Conservation (phyloP, 768 basidiomycete genomes). For the Rhizopogon vulgaris region DNA sequence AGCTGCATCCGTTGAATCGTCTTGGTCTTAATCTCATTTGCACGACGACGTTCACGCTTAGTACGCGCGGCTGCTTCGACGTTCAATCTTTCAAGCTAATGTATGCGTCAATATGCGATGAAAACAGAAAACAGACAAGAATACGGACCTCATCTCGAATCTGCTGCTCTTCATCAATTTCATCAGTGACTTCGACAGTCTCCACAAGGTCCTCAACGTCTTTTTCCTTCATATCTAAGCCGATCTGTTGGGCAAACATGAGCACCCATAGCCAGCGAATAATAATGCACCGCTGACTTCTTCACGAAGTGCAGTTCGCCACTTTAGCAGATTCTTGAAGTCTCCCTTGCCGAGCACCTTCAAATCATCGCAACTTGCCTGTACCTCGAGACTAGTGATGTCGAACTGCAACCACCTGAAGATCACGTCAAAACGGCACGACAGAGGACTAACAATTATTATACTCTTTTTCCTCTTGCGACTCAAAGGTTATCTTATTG, state of each 20-base stretch:
- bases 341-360: slow-evolving; percentile 98
- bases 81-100: slow-evolving; percentile 78
- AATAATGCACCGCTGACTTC: slow-evolving; percentile 45
- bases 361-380: slow-evolving; percentile 81
- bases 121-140: slow-evolving; percentile 1
- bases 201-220: slow-evolving; percentile 74
- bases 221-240: slow-evolving; percentile 75
- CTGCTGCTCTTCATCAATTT: slow-evolving; percentile 81
- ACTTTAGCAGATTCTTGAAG: slow-evolving; percentile 89
- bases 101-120: neutral
- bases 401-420: slow-evolving; percentile 67
- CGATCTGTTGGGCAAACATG: slow-evolving; percentile 44
- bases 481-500: slow-evolving; percentile 71
- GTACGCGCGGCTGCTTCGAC: slow-evolving; percentile 64
- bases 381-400: slow-evolving; percentile 74
- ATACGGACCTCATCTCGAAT: slow-evolving; percentile 78
- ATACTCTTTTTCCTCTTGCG: slow-evolving; percentile 82
- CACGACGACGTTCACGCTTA: slow-evolving; percentile 76
- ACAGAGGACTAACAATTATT: slow-evolving; percentile 22
- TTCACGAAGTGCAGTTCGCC: slow-evolving; percentile 82
- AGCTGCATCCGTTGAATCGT: slow-evolving; percentile 94
- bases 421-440: slow-evolving; percentile 4
- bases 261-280: slow-evolving; percentile 2
- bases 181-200: slow-evolving; percentile 54
- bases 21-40: slow-evolving; percentile 83